Conservation (phyloP, 169 alveolate genomes). For the Plasmodium gonderi region DNA sequence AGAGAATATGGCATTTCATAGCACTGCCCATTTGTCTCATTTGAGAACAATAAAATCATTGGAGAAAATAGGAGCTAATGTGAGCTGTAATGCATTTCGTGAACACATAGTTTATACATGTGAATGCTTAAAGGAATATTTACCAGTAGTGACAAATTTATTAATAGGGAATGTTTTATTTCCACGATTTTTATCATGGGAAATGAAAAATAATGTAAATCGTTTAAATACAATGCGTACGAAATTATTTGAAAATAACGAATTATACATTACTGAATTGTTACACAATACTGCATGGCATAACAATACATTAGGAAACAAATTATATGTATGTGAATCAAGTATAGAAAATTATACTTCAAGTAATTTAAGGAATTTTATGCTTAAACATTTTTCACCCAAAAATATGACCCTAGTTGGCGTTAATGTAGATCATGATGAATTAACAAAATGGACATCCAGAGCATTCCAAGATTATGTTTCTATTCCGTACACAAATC, state of each 20-base stretch:
- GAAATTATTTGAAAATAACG: conserved; percentile 81
- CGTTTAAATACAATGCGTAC: conserved; percentile 77
- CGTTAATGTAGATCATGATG: conserved; percentile 86
- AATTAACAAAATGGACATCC: conserved; percentile 88
- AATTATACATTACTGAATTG: conserved; percentile 86
- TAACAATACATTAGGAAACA: conserved; percentile 90
- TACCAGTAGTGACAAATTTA: conserved; percentile 87
- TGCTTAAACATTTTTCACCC: conserved; percentile 90
- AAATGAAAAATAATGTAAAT: conserved; percentile 83
- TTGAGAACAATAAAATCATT: conserved; percentile 89
- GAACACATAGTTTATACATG: conserved; percentile 86
- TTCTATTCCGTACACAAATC: conserved; percentile 84
- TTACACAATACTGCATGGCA: conserved; percentile 91
- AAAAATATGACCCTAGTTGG: conserved; percentile 88
- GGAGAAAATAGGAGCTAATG: conserved; percentile 90
- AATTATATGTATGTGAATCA: conserved; percentile 79
- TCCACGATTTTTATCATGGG: conserved; percentile 91
- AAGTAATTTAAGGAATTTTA: conserved; percentile 85
- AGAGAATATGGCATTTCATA: conserved; percentile 88
- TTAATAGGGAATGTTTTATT: conserved; percentile 90
- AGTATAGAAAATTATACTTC: conserved; percentile 84
- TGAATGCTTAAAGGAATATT: conserved; percentile 86
- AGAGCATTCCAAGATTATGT: conserved; percentile 91
- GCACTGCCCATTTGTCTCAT: conserved; percentile 91
- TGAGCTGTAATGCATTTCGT: conserved; percentile 82